These are phyloP conservation scores for Rhizopus sp. DNA, from an alignment of 371 early-diverging fungal genomes.

Conservation along the genomic window DNA sequence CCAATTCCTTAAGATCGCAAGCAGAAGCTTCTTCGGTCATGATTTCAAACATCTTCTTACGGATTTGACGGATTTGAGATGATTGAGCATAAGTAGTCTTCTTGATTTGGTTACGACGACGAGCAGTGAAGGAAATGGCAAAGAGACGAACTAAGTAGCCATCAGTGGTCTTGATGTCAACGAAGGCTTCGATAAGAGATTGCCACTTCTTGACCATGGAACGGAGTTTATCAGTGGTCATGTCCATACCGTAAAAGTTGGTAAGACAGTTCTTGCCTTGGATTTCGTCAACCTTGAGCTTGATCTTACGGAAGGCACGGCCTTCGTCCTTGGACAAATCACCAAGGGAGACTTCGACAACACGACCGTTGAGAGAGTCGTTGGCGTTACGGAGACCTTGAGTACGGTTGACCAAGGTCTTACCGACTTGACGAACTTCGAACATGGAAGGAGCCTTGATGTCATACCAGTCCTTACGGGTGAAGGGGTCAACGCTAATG, in stretches of 20 bases:
- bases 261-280: constrained; percentile 98
- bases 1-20: constrained; percentile 96
- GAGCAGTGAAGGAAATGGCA: constrained; percentile 98
- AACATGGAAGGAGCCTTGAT: constrained; percentile 98
- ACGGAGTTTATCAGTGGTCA: constrained; percentile 99
- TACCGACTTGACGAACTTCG: constrained; percentile 92
- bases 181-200: constrained; percentile 97
- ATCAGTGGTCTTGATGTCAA: constrained; percentile 99
- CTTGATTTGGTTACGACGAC: constrained; percentile 93
- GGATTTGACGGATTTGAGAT: constrained; percentile 98
- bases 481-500: constrained; percentile 90
- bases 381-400: constrained; percentile 98
- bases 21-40: constrained; percentile 89
- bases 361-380: constrained; percentile 96
- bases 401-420: constrained; percentile 99
- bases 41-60: constrained; percentile 99
- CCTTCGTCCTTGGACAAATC: constrained; percentile 98
- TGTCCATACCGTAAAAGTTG: constrained; percentile 99
- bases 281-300: constrained; percentile 98
- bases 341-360: constrained; percentile 97
- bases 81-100: constrained; percentile 99
- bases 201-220: constrained; percentile 99
- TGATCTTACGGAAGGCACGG: constrained; percentile 97
- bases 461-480: constrained; percentile 99
- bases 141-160: constrained; percentile 99